Conservation (phyloP, 73 alveolate species). For the Paramecium sonneborni region DNA sequence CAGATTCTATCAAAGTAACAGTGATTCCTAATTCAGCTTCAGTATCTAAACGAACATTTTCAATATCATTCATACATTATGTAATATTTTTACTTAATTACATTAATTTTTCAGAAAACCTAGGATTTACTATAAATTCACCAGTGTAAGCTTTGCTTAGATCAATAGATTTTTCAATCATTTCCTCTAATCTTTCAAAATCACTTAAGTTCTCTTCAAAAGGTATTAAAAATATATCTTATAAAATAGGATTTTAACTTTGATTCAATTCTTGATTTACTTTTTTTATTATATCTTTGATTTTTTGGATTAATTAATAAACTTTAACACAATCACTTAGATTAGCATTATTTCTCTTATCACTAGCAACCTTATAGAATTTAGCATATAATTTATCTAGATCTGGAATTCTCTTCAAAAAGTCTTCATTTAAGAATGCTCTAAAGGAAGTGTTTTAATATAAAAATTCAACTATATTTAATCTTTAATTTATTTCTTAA, state of each 20-base stretch:
- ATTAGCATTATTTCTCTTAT: conserved; percentile 76
- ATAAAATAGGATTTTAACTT: conserved; percentile 38
- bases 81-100: conserved; percentile 74
- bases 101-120: conserved; percentile 73
- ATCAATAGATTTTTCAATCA: conserved; percentile 87
- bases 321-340: conserved; percentile 84
- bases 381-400: conserved; percentile 80
- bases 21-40: conserved; percentile 74
- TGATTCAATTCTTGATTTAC: conserved; percentile 60
- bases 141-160: conserved; percentile 72
- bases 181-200: conserved; percentile 72
- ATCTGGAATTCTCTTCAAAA: conserved; percentile 80
- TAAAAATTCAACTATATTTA: conserved; percentile 80
- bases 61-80: conserved; percentile 72
- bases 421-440: conserved; percentile 66
- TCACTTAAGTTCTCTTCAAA: conserved; percentile 69
- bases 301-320: conserved; percentile 70
- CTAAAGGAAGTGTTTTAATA: conserved; percentile 70
- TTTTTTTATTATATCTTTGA: conserved; percentile 62
- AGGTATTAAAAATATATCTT: conserved; percentile 63
- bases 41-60: conserved; percentile 69
- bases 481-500: conserved; percentile 75
- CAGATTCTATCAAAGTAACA: conserved; percentile 73
- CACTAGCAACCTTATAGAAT: conserved; percentile 78
- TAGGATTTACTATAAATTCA: conserved; percentile 85